Conservation (phyloP, 257 asterid species). For the Perilla frutescens region DNA sequence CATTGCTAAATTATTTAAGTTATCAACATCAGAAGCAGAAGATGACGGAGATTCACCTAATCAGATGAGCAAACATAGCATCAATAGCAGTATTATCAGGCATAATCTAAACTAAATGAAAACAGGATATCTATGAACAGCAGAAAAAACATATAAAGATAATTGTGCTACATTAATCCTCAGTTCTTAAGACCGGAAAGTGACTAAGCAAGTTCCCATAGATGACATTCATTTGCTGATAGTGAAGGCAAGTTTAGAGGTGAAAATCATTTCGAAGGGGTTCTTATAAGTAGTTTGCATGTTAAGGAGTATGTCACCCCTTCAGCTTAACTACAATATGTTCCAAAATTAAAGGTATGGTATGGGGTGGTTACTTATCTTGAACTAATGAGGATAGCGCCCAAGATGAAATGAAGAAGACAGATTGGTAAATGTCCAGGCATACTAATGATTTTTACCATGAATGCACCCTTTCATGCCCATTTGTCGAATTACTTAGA, state of each 20-base stretch:
- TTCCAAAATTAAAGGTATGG: neutral
- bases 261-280: neutral
- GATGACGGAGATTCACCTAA: constrained; percentile 97
- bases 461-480: neutral
- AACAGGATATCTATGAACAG: constrained; percentile 12
- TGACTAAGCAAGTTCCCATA: neutral
- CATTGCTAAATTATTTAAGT: constrained; percentile 70
- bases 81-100: constrained; percentile 31
- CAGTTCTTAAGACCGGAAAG: constrained; percentile 10
- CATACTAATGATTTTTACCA: neutral
- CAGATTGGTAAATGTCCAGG: neutral
- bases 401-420: constrained; percentile 5
- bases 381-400: neutral
- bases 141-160: neutral
- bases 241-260: neutral
- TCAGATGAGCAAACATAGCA: constrained; percentile 37
- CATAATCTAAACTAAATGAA: constrained; percentile 16
- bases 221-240: constrained; percentile 1
- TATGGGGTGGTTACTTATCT: neutral
- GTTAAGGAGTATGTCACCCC: constrained; percentile 1
- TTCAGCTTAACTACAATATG: neutral
- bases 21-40: constrained; percentile 92
- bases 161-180: neutral
- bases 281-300: neutral
- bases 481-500: constrained; percentile 15